Base-by-base conservation (phyloP, 352 stramenopile genomes). In the Phytopythium chamaehyphon region DNA sequence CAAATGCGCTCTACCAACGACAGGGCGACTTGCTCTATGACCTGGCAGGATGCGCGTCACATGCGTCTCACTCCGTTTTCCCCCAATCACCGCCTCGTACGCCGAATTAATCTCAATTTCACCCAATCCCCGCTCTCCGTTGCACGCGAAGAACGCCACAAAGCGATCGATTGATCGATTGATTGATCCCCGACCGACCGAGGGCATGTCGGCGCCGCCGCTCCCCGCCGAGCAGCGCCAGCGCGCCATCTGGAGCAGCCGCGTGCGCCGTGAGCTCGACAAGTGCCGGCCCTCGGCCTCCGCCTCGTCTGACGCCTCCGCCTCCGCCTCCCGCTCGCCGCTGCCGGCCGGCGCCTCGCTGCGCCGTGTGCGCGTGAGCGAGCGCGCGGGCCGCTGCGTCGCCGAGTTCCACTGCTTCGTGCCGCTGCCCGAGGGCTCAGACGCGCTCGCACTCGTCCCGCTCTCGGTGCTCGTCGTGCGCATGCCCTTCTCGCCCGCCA, bases 401-500 rank as follows among this genome's bases (percentile, higher is more conserved):
- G 62, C 64, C 56, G 76, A 84, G 19, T 87, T 93, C 60, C 67
- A 77, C 45, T 88, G 80, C 51, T 93, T 87, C 39, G 76, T 88
- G 38, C 79, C 82, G 8, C 90, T 93, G 55, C 73, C 73, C 15
- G 69, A 83, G 22, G 79, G 79, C 44, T 93, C 82, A 1, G 78
- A 83, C 38, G 79, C 79, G 33, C 70, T 93, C 2, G 33, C 58
- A 16, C 60, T 93, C 49, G 58, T 93, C 5, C 82, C 82, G 24
- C 64, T 86, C 6, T 85, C 64, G 5, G 57, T 68, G 45, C 54
- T 93, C 23, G 59, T 80, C 15, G 38, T 93, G 8, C 51, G 52
- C 3, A 89, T 89, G 76, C 66, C 76, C 4, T 90, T 85, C 60
- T 71, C 64, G 7, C 43, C 60, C 5, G 45, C 39, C 1, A 47